Percentiles rank a stretch among this genome's conserved stretches.
Evolutionary conservation across 129 eudicot species (phyloP).

Genomic region (Flaveria linearis): DNA sequence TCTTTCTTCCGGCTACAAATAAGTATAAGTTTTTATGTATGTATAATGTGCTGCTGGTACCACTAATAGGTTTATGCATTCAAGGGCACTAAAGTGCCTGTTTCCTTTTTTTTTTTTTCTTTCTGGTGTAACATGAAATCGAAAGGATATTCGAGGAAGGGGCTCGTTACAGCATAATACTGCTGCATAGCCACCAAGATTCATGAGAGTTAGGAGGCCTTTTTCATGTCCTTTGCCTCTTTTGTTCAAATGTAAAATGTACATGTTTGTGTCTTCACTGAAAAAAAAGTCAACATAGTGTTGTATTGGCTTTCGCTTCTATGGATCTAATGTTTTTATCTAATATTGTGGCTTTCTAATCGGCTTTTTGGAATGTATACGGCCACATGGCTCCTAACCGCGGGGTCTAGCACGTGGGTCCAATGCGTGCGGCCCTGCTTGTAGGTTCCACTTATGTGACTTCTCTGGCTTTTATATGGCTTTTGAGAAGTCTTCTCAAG

Average conservation of each 20-base stretch:
- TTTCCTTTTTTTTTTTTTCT: neutral
- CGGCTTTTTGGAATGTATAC: neutral
- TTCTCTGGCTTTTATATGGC: conserved; percentile 10
- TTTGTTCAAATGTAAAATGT: conserved; percentile 42
- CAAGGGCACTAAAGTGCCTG: conserved; percentile 41
- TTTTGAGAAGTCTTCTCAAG: neutral
- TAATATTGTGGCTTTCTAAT: neutral
- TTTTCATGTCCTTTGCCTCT: conserved; percentile 29
- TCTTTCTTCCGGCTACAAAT: conserved; percentile 34
- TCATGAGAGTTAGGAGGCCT: conserved; percentile 41
- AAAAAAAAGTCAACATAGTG: conserved; percentile 16
- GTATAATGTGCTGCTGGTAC: conserved; percentile 26
- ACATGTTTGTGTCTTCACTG: conserved; percentile 43
- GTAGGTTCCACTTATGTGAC: neutral
- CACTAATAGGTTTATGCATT: conserved; percentile 31
- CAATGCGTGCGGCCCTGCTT: neutral
- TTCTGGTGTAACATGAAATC: conserved; percentile 29
- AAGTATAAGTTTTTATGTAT: conserved; percentile 30
- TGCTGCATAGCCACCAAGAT: conserved; percentile 40
- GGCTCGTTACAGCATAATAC: conserved; percentile 25
- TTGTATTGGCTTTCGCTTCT: conserved; percentile 25
- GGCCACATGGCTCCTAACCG: neutral
- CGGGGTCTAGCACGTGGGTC: neutral
- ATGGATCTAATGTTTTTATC: conserved; percentile 17
- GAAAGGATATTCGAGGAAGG: conserved; percentile 42